Base-by-base conservation (phyloP, 2,329 filamentous ascomycete genomes). In the Fusarium palustre region DNA sequence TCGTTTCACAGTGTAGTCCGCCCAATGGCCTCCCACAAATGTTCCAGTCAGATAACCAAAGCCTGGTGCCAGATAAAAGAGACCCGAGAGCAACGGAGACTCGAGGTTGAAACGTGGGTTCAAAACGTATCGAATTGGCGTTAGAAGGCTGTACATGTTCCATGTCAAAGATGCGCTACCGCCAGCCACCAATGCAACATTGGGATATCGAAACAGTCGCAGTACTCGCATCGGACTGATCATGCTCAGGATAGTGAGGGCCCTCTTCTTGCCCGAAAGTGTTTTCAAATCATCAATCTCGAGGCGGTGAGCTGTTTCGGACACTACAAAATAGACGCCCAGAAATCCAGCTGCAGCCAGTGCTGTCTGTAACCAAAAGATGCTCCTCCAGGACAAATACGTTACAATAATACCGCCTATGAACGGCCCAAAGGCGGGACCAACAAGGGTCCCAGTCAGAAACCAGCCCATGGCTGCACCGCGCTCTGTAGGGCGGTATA, bases 321-420 rank as follows among this genome's bases (percentile, higher is more conserved):
- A 90, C 13, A 94, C 84, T 15, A 92, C 80, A 70, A 92, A 88
- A 68, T 88, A 85, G 33, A 91, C 85, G 1, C 90, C 84, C 0
- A 89, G 22, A 0, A 85, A 82, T 1, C 87, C 89, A 0, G 86
- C 75, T 3, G 86, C 90, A 0, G 89, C 89, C 8, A 93, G 82
- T 0, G 86, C 91, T 1, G 89, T 88, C 75, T 94, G 91, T 1
- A 94, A 81, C 89, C 91, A 94, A 80, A 93, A 94, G 55, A 94
- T 92, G 42, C 87, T 86, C 20, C 91, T 85, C 92, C 92, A 95
- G 3, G 84, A 86, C 9, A 85, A 83, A 77, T 88, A 93, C 0
- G 91, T 94, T 18, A 94, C 90, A 52, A 95, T 92, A 45, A 93
- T 88, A 25, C 91, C 92, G 56, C 92, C 88, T 12, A 94, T 82